Evolutionary conservation across 768 basidiomycete species (phyloP).

Genomic region (Amyloporia xantha): DNA sequence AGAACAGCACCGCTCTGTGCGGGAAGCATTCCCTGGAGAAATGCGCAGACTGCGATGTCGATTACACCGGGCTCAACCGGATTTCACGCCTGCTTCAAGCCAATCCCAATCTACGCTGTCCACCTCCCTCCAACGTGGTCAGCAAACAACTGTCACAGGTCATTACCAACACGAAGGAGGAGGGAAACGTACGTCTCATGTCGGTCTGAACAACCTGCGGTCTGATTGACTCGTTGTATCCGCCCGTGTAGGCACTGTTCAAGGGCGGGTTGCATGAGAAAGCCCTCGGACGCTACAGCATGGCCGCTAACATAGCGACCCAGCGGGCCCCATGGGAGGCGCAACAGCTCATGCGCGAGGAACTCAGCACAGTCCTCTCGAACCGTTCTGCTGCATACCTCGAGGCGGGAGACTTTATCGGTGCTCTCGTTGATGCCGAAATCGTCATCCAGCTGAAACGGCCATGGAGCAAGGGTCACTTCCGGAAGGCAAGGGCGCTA

Average conservation of each 20-base stretch:
- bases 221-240: constrained; percentile 12
- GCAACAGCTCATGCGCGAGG: constrained; percentile 78
- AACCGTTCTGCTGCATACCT: constrained; percentile 88
- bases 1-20: constrained; percentile 55
- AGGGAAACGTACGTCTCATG: constrained; percentile 74
- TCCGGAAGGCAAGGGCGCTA: constrained; percentile 88
- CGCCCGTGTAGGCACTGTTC: constrained; percentile 54
- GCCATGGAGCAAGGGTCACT: constrained; percentile 94
- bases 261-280: constrained; percentile 62
- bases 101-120: constrained; percentile 69
- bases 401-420: constrained; percentile 67
- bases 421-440: constrained; percentile 85
- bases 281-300: constrained; percentile 75
- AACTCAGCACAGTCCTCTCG: constrained; percentile 82
- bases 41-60: constrained; percentile 65
- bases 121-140: constrained; percentile 73
- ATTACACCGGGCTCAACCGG: constrained; percentile 72
- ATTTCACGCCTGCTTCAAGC: constrained; percentile 62
- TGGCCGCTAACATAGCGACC: constrained; percentile 68
- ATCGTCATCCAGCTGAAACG: constrained; percentile 78
- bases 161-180: constrained; percentile 80
- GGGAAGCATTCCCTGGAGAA: constrained; percentile 61
- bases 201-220: constrained; percentile 29
- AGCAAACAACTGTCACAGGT: constrained; percentile 70
- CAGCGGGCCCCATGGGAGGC: constrained; percentile 88